Evolutionary conservation across 2,329 filamentous ascomycete genomes (phyloP).

Genomic region (Didymosphaeria variabile): DNA sequence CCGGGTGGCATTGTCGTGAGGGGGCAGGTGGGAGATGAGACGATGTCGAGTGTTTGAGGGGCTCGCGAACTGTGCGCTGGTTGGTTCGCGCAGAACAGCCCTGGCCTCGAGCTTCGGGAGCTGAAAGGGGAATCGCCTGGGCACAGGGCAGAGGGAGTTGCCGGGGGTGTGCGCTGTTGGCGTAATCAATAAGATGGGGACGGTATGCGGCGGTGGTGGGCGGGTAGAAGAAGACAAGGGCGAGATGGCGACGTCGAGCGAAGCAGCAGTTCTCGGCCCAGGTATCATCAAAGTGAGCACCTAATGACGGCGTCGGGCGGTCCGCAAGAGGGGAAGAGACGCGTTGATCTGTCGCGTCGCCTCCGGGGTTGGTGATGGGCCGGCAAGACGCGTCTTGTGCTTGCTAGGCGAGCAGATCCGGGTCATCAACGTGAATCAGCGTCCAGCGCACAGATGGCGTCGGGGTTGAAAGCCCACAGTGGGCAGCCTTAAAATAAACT

Average conservation of each 20-base stretch:
- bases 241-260: constrained; percentile 2
- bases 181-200: constrained; percentile 30
- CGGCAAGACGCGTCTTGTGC: constrained; percentile 17
- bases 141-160: constrained; percentile 22
- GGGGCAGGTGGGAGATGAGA: constrained; percentile 24
- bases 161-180: constrained; percentile 23
- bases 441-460: constrained; percentile 12
- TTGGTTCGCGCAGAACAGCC: constrained; percentile 13
- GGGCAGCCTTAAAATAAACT: constrained; percentile 15
- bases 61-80: constrained; percentile 16
- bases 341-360: constrained; percentile 13
- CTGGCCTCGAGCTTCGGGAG: constrained; percentile 15
- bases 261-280: not conserved
- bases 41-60: constrained; percentile 18
- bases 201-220: constrained; percentile 17
- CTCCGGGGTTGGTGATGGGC: constrained; percentile 3
- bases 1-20: constrained; percentile 30
- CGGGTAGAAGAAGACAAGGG: constrained; percentile 24
- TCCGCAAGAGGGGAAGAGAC: not conserved
- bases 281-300: not conserved
- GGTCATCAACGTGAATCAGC: constrained; percentile 21
- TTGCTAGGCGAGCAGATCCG: constrained; percentile 18
- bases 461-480: constrained; percentile 16
- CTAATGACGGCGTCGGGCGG: constrained; percentile 3
- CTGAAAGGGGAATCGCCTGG: constrained; percentile 24